Conservation (phyloP, 148 eudicot species). For the Chenopodium berlandieri region DNA sequence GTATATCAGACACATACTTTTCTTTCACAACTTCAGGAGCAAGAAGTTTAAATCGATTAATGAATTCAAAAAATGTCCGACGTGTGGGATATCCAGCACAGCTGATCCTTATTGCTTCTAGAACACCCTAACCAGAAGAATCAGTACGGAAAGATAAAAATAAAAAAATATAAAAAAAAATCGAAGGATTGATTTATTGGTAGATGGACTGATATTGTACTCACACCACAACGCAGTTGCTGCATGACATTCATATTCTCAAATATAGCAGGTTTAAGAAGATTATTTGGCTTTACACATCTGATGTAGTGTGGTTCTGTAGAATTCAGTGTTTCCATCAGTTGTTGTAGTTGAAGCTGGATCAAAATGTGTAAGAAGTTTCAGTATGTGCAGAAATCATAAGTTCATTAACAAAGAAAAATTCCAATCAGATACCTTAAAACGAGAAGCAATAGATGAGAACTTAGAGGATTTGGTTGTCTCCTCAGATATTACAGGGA, state of each 20-base stretch:
- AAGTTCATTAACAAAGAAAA: slow-evolving; percentile 1
- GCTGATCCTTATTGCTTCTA: slow-evolving; percentile 97
- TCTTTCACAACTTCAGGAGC: slow-evolving; percentile 74
- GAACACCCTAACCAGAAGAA: slow-evolving; percentile 77
- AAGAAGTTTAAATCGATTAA: slow-evolving; percentile 75
- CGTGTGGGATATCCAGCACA: slow-evolving; percentile 97
- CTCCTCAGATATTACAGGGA: slow-evolving; percentile 76
- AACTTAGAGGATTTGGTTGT: slow-evolving; percentile 85
- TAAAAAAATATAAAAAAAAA: background rate
- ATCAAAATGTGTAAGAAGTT: slow-evolving; percentile 25
- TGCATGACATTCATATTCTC: slow-evolving; percentile 94
- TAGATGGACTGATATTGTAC: slow-evolving; percentile 34
- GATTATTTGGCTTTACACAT: slow-evolving; percentile 98
- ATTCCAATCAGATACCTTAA: slow-evolving; percentile 53
- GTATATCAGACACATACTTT: slow-evolving; percentile 49
- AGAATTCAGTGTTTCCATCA: slow-evolving; percentile 94
- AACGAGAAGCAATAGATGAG: slow-evolving; percentile 88
- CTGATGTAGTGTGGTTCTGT: slow-evolving; percentile 97
- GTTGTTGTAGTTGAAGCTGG: slow-evolving; percentile 87
- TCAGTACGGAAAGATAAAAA: slow-evolving; percentile 22
- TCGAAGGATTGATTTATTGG: too few species aligned
- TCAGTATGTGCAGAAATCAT: slow-evolving; percentile 1
- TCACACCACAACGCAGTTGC: slow-evolving; percentile 98
- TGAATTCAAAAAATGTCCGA: slow-evolving; percentile 76
- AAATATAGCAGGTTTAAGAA: slow-evolving; percentile 85